phyloP scores from a whole-genome alignment of 495 filamentous ascomycete genomes.

The Aspergillus ostianus region DNA sequence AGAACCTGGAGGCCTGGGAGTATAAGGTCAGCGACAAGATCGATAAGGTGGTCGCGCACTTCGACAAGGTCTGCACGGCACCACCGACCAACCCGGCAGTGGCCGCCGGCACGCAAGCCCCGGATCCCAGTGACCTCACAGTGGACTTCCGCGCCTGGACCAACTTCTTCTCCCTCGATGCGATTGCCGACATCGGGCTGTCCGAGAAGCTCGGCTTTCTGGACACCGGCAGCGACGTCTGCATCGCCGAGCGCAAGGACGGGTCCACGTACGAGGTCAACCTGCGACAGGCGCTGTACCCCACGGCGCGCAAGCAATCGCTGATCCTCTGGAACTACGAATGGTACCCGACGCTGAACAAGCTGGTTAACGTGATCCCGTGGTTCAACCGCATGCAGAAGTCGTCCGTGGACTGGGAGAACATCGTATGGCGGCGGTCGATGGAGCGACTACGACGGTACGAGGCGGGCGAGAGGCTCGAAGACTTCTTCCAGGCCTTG shows the following conservation, averaged over 20 bases:
- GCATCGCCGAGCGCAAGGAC: slow-evolving; percentile 37
- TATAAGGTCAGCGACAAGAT: slow-evolving; percentile 54
- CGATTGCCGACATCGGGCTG: slow-evolving; percentile 54
- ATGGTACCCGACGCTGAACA: slow-evolving; percentile 39
- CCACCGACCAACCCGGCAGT: slow-evolving; percentile 21
- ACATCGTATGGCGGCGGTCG: slow-evolving; percentile 43
- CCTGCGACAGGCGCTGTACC: slow-evolving; percentile 47
- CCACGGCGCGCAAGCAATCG: slow-evolving; percentile 42
- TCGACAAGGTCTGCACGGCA: slow-evolving; percentile 35
- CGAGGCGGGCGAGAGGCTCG: slow-evolving; percentile 50
- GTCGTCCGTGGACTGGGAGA: slow-evolving; percentile 28
- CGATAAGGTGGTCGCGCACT: slow-evolving; percentile 38
- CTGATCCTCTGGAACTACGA: slow-evolving; percentile 48
- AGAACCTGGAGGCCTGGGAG: slow-evolving; percentile 56
- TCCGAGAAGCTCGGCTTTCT: slow-evolving; percentile 52
- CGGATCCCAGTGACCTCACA: slow-evolving; percentile 26
- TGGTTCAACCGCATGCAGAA: slow-evolving; percentile 30
- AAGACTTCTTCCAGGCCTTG: slow-evolving; percentile 56
- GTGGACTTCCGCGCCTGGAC: slow-evolving; percentile 47
- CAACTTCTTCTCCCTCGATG: slow-evolving; percentile 47
- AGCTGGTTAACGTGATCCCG: slow-evolving; percentile 32
- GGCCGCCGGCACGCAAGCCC: slow-evolving; percentile 22
- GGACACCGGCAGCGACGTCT: slow-evolving; percentile 43
- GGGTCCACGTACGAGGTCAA: slow-evolving; percentile 40
- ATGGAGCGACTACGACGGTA: slow-evolving; percentile 40